Conservation (phyloP, 768 basidiomycete genomes). For the Candolleomyces eurysporus region DNA sequence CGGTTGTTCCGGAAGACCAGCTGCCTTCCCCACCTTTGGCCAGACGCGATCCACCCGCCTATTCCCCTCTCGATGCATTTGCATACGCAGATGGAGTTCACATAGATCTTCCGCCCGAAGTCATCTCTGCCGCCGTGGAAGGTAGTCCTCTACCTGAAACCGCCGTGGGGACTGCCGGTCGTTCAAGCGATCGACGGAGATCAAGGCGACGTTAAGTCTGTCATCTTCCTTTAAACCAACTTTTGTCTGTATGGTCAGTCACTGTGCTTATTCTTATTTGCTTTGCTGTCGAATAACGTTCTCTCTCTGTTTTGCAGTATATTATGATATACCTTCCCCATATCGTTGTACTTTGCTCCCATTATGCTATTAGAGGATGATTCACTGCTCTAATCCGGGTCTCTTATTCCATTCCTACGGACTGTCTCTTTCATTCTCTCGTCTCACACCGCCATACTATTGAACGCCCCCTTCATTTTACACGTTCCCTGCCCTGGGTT, state of each 20-base stretch:
- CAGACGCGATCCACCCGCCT: slow-evolving; percentile 77
- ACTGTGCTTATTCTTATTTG: not conserved
- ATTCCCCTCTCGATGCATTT: slow-evolving; percentile 86
- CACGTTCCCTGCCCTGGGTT: no score
- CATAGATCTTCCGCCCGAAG: slow-evolving; percentile 88
- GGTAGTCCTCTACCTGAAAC: slow-evolving; percentile 61
- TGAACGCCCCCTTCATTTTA: no score
- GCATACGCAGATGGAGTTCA: slow-evolving; percentile 87
- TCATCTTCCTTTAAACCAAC: slow-evolving; percentile 12
- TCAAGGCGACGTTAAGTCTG: slow-evolving; percentile 47
- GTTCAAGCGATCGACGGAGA: slow-evolving; percentile 57
- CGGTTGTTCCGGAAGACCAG: slow-evolving; percentile 24
- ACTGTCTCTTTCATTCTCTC: not conserved
- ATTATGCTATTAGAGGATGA: slow-evolving; percentile 5
- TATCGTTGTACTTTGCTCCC: slow-evolving; percentile 2
- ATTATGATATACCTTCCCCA: slow-evolving; percentile 5
- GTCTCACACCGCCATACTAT: no score
- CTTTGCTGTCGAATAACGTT: not conserved
- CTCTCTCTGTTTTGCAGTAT: not conserved
- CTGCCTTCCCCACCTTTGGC: slow-evolving; percentile 34
- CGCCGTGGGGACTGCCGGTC: slow-evolving; percentile 47
- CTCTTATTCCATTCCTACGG: not conserved
- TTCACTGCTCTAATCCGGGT: not conserved
- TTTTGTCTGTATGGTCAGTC: slow-evolving; percentile 30
- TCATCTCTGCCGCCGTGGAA: slow-evolving; percentile 87